Evolutionary conservation across 2,329 filamentous ascomycete species (phyloP).

Genomic region (Xylariomycetidae sp.): DNA sequence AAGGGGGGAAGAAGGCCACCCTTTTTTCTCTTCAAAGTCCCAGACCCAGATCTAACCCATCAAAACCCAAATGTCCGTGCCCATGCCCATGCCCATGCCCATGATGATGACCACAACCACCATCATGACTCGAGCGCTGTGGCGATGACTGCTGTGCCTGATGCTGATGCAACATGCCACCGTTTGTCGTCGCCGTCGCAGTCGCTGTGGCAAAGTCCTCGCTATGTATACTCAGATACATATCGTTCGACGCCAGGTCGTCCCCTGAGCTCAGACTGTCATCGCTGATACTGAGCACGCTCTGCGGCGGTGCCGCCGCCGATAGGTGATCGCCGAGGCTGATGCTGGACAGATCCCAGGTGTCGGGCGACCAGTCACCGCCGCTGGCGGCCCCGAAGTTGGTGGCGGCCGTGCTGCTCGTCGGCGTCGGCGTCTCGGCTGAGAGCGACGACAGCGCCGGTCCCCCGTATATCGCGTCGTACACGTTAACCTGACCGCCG

Average conservation of each 20-base stretch:
- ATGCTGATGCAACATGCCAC: not conserved
- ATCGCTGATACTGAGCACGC: conserved; percentile 53
- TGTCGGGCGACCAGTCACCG: conserved; percentile 51
- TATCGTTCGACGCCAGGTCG: conserved; percentile 41
- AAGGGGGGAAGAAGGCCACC: no score
- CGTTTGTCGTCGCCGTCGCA: conserved; percentile 13
- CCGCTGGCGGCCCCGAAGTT: no score
- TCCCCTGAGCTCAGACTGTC: conserved; percentile 54
- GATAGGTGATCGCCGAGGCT: conserved; percentile 41
- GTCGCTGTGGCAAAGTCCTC: conserved; percentile 27
- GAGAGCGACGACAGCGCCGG: conserved; percentile 43
- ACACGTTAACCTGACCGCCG: conserved; percentile 76
- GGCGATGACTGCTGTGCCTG: not conserved
- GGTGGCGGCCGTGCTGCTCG: conserved; percentile 30
- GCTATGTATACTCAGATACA: conserved; percentile 38
- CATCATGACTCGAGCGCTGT: no score
- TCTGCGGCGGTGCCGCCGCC: conserved; percentile 40
- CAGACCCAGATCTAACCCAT: conserved; percentile 19
- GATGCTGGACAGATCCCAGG: conserved; percentile 50
- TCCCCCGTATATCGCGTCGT: conserved; percentile 75
- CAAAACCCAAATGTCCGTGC: conserved; percentile 19
- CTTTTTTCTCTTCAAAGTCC: no score
- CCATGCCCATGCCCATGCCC: conserved; percentile 10
- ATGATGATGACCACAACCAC: no score
- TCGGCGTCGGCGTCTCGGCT: conserved; percentile 42